Conservation (phyloP, 164 flowering plant species). For the Magnolia kwangsiensis region DNA sequence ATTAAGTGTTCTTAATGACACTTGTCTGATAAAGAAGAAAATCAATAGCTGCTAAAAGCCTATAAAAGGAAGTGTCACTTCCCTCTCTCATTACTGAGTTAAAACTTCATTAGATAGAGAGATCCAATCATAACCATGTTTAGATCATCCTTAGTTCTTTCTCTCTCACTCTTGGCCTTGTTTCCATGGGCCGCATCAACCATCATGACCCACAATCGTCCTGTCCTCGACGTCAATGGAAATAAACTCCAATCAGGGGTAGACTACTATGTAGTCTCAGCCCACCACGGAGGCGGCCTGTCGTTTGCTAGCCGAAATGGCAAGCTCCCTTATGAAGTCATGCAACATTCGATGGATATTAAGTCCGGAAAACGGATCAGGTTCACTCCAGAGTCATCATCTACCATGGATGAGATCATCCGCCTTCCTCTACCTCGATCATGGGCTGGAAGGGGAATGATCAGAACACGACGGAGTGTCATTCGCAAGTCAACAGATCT, state of each 20-base stretch:
- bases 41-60: background rate
- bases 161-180: background rate
- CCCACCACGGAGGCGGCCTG: background rate
- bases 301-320: background rate
- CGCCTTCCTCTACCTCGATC: background rate
- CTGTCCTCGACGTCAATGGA: slow-evolving; percentile 23
- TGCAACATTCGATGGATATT: background rate
- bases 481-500: background rate
- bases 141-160: background rate
- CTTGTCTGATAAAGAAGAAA: no score
- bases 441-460: background rate
- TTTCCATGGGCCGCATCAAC: background rate
- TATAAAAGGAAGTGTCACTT: background rate
- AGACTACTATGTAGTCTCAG: slow-evolving; percentile 28
- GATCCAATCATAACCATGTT: background rate
- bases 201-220: background rate
- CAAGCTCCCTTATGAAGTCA: background rate
- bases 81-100: background rate
- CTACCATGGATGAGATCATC: background rate
- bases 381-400: background rate
- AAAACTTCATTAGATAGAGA: background rate
- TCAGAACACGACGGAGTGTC: background rate
- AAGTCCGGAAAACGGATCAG: background rate
- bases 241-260: slow-evolving; percentile 12
- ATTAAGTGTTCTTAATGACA: no score